Percentiles rank a stretch among this genome's conserved stretches.
These are phyloP conservation scores for Beauveria medogensis DNA, from an alignment of 2,329 filamentous ascomycete genomes.

Conservation along the genomic window DNA sequence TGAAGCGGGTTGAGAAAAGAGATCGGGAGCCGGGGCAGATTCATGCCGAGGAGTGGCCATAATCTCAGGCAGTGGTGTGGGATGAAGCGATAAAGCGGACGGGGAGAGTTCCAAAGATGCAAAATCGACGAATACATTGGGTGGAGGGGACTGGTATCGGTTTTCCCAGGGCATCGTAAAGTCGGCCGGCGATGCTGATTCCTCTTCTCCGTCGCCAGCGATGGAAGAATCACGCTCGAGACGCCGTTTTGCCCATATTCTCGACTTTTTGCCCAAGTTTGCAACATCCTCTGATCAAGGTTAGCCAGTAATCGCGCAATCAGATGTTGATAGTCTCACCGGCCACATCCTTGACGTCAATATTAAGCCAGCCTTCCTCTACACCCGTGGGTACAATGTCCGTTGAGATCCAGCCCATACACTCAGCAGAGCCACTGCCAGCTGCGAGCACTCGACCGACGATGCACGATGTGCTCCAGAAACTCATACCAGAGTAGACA, in stretches of 20 bases:
- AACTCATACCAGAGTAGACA: constrained; percentile 54
- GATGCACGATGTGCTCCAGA: constrained; percentile 61
- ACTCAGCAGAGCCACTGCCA: constrained; percentile 52
- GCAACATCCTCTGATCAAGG: constrained; percentile 36
- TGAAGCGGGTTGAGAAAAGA: constrained; percentile 27
- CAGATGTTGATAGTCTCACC: constrained; percentile 29
- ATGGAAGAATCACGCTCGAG: constrained; percentile 55
- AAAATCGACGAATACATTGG: constrained; percentile 40
- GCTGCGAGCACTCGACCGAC: constrained; percentile 58
- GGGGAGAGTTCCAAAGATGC: constrained; percentile 41
- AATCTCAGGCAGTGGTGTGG: constrained; percentile 36
- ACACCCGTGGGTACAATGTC: constrained; percentile 45
- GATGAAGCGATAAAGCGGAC: constrained; percentile 34
- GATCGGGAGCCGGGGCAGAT: constrained; percentile 22
- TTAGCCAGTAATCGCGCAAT: background rate
- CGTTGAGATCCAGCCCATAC: constrained; percentile 62
- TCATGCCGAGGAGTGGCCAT: constrained; percentile 31
- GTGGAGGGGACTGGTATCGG: constrained; percentile 39
- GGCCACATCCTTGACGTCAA: constrained; percentile 45
- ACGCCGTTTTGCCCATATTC: constrained; percentile 52
- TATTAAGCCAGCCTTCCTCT: constrained; percentile 50
- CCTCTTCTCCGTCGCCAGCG: constrained; percentile 47
- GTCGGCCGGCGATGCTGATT: constrained; percentile 49
- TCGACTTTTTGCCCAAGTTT: constrained; percentile 45
- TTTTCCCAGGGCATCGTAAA: constrained; percentile 55